Evolutionary conservation across 2,329 filamentous ascomycete genomes (phyloP).

Genomic region (Microdochium trichocladiopsis): DNA sequence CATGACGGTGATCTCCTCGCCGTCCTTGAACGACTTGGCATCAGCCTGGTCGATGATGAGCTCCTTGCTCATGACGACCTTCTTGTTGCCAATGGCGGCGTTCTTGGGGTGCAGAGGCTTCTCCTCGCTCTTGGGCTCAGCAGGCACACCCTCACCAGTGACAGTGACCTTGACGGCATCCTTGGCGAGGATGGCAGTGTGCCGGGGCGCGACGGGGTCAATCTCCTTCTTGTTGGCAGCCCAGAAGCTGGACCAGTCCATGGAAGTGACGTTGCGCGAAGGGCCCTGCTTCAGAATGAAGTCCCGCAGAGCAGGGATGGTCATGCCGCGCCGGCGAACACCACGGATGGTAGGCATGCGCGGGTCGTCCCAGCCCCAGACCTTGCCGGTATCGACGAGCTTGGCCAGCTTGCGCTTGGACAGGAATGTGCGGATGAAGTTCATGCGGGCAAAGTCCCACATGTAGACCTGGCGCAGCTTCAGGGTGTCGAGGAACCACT

Average conservation of each 20-base stretch:
- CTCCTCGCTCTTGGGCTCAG: conserved; percentile 58
- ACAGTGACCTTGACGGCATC: conserved; percentile 65
- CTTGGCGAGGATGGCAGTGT: conserved; percentile 66
- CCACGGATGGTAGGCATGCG: conserved; percentile 81
- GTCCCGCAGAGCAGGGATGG: conserved; percentile 69
- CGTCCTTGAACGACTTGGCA: conserved; percentile 69
- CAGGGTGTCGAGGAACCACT: conserved; percentile 74
- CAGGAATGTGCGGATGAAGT: conserved; percentile 75
- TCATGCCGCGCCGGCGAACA: conserved; percentile 72
- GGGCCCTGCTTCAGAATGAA: conserved; percentile 83
- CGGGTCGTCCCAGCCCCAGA: conserved; percentile 82
- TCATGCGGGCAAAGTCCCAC: conserved; percentile 81
- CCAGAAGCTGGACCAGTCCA: conserved; percentile 77
- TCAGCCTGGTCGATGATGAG: conserved; percentile 84
- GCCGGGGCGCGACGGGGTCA: conserved; percentile 66
- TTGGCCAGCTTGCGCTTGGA: conserved; percentile 84
- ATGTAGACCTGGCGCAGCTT: conserved; percentile 71
- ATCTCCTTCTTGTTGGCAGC: conserved; percentile 75
- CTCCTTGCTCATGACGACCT: conserved; percentile 69
- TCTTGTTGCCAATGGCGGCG: conserved; percentile 74
- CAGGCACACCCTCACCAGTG: conserved; percentile 59
- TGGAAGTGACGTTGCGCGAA: conserved; percentile 74
- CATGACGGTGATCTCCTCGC: conserved; percentile 94
- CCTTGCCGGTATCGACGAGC: conserved; percentile 68
- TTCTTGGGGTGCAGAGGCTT: conserved; percentile 91